phyloP scores from a whole-genome alignment of 805 yeast genomes.

The Zygotorulaspora chibaensis region DNA sequence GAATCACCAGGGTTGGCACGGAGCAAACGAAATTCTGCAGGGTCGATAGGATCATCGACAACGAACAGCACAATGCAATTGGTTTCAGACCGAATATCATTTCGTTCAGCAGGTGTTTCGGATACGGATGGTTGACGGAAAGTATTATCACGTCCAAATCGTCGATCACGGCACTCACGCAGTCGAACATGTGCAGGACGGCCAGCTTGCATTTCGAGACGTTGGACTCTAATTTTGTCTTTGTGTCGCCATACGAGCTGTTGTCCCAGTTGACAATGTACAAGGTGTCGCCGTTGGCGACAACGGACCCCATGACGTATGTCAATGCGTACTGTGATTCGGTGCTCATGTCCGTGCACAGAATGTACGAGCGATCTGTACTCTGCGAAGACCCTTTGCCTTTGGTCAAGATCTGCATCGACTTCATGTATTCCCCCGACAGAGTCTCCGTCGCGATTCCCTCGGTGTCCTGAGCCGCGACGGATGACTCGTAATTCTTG shows the following conservation, averaged over 20 bases:
- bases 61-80: constrained; percentile 27
- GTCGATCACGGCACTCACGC: constrained; percentile 26
- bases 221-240: constrained; percentile 13
- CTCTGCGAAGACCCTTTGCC: constrained; percentile 16
- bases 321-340: constrained; percentile 82
- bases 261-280: constrained; percentile 50
- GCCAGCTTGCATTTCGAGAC: constrained; percentile 17
- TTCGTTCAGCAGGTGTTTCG: constrained; percentile 38
- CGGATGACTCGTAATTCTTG: constrained; percentile 21
- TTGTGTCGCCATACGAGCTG: constrained; percentile 5
- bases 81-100: constrained; percentile 37
- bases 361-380: constrained; percentile 55
- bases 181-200: constrained; percentile 29
- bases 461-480: constrained; percentile 36
- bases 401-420: constrained; percentile 19
- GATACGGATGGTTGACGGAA: constrained; percentile 38
- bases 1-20: constrained; percentile 32
- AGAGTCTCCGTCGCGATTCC: constrained; percentile 26
- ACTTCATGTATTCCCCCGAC: constrained; percentile 30
- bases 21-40: constrained; percentile 34
- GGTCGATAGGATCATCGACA: constrained; percentile 27
- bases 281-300: constrained; percentile 76
- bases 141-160: constrained; percentile 31
- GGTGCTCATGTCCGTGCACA: constrained; percentile 78
- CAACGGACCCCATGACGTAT: constrained; percentile 82